Evolutionary conservation across 257 asterid species (phyloP), one percentile per base, ranked within the genome.

Genomic region (Capsicum baccatum): DNA sequence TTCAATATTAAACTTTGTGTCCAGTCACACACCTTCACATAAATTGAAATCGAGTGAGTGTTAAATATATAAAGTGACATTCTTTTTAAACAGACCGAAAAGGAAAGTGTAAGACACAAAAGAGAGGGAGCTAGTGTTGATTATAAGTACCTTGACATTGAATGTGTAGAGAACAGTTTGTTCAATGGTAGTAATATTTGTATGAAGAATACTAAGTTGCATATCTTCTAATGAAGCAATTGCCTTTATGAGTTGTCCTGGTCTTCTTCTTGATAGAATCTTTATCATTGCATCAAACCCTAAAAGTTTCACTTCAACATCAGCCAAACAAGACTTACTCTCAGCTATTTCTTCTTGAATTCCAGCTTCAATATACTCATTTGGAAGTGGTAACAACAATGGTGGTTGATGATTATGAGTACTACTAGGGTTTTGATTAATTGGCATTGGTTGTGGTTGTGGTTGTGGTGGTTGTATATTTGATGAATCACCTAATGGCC

Each of bases 161-260:
- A 94, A 96, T 6, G 99, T 91, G 69, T 96, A 96, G 78, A 96
- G 98, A 86, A 94, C 97, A 35, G 98, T 96, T 86, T 96, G 98
- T 68, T 96, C 98, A 87, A 96, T 92, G 26, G 99, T 96, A 6
- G 99, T 94, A 47, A 96, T 91, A 80, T 94, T 96, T 57, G 98
- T 96, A 35, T 93, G 98, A 84, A 96, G 93, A 89, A 96, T 92
- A 67, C 59, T 88, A 56, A 96, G 97, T 84, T 94, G 98, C 98
- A 94, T 87, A 85, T 96, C 98, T 82, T 96, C 98, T 68, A 96
- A 93, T 9, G 98, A 98, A 87, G 98, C 97, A 17, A 96, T 91
- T 86, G 91, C 86, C 54, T 91, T 89, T 17, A 92, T 90, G 16
- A 96, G 94, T 86, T 96, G 98, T 0, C 97, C 94, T 0, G 87